phyloP scores from a whole-genome alignment of 768 basidiomycete genomes.

The Pisolithus albus region DNA sequence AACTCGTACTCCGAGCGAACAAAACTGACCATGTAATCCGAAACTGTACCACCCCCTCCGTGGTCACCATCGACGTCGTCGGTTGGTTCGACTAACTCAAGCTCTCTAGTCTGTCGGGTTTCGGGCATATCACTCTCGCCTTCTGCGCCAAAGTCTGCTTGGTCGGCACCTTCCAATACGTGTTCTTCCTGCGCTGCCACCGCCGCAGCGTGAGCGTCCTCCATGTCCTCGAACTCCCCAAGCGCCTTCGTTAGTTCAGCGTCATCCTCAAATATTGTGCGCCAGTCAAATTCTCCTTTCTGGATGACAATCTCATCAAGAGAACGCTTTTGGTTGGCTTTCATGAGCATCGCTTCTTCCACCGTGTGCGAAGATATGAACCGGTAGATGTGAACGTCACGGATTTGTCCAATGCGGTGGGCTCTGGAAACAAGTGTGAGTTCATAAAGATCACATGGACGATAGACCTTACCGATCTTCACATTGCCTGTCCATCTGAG shows the following conservation, averaged over 20 bases:
- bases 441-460: neutral
- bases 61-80: constrained; percentile 35
- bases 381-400: constrained; percentile 93
- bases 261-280: constrained; percentile 65
- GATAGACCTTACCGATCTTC: constrained; percentile 66
- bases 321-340: constrained; percentile 95
- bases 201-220: constrained; percentile 77
- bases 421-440: constrained; percentile 44
- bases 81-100: constrained; percentile 19
- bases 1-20: constrained; percentile 58
- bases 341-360: constrained; percentile 92
- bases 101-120: constrained; percentile 19
- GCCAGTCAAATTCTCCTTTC: constrained; percentile 93
- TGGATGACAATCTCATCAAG: constrained; percentile 90
- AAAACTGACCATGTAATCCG: constrained; percentile 78
- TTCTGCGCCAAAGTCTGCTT: constrained; percentile 69
- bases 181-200: constrained; percentile 71
- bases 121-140: constrained; percentile 16
- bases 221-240: constrained; percentile 81
- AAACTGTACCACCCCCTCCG: constrained; percentile 58
- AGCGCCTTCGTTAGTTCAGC: constrained; percentile 64
- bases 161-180: constrained; percentile 68
- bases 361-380: constrained; percentile 88
- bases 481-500: constrained; percentile 96
- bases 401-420: constrained; percentile 96